Evolutionary conservation across 164 flowering plant genomes (phyloP), one percentile per base, ranked within the genome.

Genomic region (Umbilicus rupestris): DNA sequence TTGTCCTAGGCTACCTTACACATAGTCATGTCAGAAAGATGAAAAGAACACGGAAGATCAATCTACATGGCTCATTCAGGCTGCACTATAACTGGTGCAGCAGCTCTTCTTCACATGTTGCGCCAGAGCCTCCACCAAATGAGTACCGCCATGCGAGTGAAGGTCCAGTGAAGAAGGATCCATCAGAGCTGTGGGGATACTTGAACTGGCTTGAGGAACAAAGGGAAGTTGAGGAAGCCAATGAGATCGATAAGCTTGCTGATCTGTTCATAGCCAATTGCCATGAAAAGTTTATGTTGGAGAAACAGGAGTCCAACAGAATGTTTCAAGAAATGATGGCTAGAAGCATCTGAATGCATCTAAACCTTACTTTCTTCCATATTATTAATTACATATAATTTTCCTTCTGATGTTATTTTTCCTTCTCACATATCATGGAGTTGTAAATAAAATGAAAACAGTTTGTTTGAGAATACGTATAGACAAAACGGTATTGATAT

Each of bases 261-360:
- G 97, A 90, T 46, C 41, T 75, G 86, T 95, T 95, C 76, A 95
- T 95, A n/a, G 92, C 89, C 0, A 82, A 60, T 33, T 88, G 88
- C 71, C 97, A 92, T 78, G 97, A 90, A 76, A 89, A 88, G 72
- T 95, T 95, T 75, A 77, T 78, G 74, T 73, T 95, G 87, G 99
- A 95, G 90, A 95, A 95, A 81, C 84, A 80, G 44, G 99, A 95
- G 73, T 95, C 99, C 3, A 81, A 85, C 31, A 82, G 97, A 79
- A 85, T 86, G 71, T 91, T 80, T 71, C 95, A 92, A 68, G 99
- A 92, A 64, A 88, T 92, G 96, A 75, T 95, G 71, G 92, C 88
- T 46, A 89, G 96, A 82, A 82, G 99, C 79, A 67, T 84, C 75
- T 91, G 80, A 24, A 39, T n/a, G 29, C 11, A 26, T 16, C 59